A percentile compares a stretch with the other conserved stretches of the same genome.
Conservation (phyloP, 2,329 filamentous ascomycete genomes). For the Pyrenophora tritici-repentis region DNA sequence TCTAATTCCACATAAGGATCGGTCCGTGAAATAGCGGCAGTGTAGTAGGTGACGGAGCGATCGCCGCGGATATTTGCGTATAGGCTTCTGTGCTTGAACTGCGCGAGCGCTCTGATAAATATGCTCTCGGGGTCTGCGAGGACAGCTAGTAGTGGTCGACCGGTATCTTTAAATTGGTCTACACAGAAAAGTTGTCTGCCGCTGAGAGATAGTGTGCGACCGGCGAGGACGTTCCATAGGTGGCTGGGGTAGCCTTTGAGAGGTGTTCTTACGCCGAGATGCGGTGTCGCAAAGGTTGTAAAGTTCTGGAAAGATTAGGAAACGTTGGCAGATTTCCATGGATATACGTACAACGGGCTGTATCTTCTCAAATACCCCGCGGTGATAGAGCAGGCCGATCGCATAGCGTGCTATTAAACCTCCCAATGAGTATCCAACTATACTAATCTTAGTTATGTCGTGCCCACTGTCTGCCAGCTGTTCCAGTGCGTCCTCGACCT, state of each 20-base stretch:
- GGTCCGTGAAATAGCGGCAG: slow-evolving; percentile 73
- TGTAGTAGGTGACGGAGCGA: slow-evolving; percentile 79
- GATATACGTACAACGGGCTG: slow-evolving; percentile 72
- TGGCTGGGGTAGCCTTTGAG: slow-evolving; percentile 50
- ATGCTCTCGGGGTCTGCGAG: slow-evolving; percentile 83
- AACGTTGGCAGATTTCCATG: neutral
- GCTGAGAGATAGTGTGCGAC: slow-evolving; percentile 78
- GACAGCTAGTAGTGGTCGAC: slow-evolving; percentile 77
- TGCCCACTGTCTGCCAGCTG: slow-evolving; percentile 65
- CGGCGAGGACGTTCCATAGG: slow-evolving; percentile 78
- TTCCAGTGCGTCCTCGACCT: slow-evolving; percentile 65
- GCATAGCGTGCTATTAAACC: slow-evolving; percentile 86
- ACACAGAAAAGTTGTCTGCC: slow-evolving; percentile 87
- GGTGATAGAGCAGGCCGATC: slow-evolving; percentile 79
- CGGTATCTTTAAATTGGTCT: slow-evolving; percentile 82
- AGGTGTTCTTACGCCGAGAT: slow-evolving; percentile 62
- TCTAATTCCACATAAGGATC: slow-evolving; percentile 76
- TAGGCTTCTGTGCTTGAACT: slow-evolving; percentile 75
- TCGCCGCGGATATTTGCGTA: slow-evolving; percentile 92
- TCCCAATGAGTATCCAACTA: slow-evolving; percentile 88
- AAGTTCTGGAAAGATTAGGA: slow-evolving; percentile 69
- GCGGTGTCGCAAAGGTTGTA: slow-evolving; percentile 83
- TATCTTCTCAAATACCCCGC: slow-evolving; percentile 77
- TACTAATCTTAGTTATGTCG: slow-evolving; percentile 78
- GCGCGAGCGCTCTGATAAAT: slow-evolving; percentile 78